Evolutionary conservation across 108 stramenopile genomes (phyloP).

Genomic region (Cyclotella kingstonii): DNA sequence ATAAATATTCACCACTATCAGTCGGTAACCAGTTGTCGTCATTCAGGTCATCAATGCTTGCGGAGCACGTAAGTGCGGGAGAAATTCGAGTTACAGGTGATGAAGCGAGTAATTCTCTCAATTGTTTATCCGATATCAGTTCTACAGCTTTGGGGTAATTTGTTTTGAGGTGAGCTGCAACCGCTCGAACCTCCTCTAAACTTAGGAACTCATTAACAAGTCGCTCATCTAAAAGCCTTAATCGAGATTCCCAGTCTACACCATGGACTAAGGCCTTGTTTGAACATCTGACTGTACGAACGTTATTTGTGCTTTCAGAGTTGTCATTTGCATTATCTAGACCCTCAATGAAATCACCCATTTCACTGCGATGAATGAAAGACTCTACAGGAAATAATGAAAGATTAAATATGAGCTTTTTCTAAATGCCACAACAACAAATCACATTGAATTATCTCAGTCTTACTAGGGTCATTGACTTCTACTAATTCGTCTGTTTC

Average conservation of each 20-base stretch:
- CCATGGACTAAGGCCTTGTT: slow-evolving; percentile 4
- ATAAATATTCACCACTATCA: slow-evolving; percentile 61
- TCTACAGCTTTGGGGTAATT: slow-evolving; percentile 66
- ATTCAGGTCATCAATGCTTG: slow-evolving; percentile 18
- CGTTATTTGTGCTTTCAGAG: not conserved
- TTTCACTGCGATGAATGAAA: slow-evolving; percentile 45
- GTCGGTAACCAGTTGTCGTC: slow-evolving; percentile 31
- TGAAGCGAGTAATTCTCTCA: slow-evolving; percentile 54
- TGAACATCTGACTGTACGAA: not conserved
- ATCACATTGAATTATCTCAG: not conserved
- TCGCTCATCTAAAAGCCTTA: slow-evolving; percentile 80
- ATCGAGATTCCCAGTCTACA: slow-evolving; percentile 65
- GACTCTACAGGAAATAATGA: slow-evolving; percentile 25
- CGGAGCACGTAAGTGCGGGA: slow-evolving; percentile 35
- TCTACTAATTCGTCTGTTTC: slow-evolving; percentile 93
- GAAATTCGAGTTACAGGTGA: slow-evolving; percentile 61
- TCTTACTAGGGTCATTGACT: slow-evolving; percentile 43
- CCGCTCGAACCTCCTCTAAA: slow-evolving; percentile 72
- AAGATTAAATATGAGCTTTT: not conserved
- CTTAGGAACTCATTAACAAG: slow-evolving; percentile 76
- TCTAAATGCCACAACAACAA: not conserved
- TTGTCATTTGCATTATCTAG: slow-evolving; percentile 14
- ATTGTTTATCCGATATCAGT: slow-evolving; percentile 65
- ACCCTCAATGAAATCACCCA: slow-evolving; percentile 30
- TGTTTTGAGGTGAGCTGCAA: slow-evolving; percentile 75